Evolutionary conservation across 345 rosid species (phyloP).

Genomic region (Alliaria petiolata): DNA sequence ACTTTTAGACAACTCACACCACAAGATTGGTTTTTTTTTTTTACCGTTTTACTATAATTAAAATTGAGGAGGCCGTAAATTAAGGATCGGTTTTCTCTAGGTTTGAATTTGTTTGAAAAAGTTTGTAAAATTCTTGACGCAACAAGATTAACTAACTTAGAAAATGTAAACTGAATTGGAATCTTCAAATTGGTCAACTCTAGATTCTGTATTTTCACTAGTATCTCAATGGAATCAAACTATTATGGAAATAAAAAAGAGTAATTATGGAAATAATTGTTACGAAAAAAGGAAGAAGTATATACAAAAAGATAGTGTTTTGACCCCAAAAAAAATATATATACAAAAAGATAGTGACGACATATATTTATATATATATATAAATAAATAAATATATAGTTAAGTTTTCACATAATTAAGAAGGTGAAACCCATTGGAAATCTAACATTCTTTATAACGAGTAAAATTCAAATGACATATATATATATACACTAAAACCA

Average conservation of each 20-base stretch:
- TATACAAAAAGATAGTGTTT: background rate
- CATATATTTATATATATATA: too few species aligned
- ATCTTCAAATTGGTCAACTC: background rate
- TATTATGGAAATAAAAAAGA: background rate
- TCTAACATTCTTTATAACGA: constrained; percentile 1
- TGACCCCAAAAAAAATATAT: too few species aligned
- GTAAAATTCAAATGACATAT: too few species aligned
- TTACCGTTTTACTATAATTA: constrained; percentile 24
- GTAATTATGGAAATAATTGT: background rate
- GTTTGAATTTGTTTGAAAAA: background rate
- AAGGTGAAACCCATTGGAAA: background rate
- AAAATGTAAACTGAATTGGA: background rate
- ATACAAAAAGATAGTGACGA: too few species aligned
- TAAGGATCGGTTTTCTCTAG: constrained; percentile 7
- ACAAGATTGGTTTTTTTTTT: background rate
- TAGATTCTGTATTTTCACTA: background rate
- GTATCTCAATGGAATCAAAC: background rate
- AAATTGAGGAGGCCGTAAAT: background rate
- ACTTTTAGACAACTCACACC: constrained; percentile 6
- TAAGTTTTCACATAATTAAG: too few species aligned
- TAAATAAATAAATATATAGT: too few species aligned
- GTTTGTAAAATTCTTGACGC: background rate
- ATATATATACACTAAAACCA: too few species aligned
- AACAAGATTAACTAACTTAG: background rate
- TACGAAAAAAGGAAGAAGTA: background rate